Evolutionary conservation across 1,139 yeast genomes (phyloP).

Genomic region (Petasospora fabianii): DNA sequence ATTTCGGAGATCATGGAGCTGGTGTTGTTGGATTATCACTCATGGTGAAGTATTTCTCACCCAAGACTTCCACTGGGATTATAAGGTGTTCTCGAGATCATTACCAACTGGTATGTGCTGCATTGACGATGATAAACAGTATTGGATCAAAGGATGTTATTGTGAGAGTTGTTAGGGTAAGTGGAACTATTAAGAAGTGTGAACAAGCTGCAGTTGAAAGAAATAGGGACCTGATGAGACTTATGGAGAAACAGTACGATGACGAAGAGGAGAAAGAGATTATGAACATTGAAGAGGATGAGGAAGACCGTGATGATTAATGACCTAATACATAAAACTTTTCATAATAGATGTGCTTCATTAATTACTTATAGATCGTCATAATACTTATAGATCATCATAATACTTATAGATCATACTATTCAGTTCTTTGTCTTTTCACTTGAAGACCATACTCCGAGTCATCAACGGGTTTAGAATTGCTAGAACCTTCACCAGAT

Average conservation of each 20-base stretch:
- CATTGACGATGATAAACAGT: conserved; percentile 58
- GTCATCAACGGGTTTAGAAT: conserved; percentile 13
- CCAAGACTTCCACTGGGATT: conserved; percentile 80
- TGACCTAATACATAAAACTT: too few relatives aligned
- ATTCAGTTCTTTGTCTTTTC: conserved; percentile 17
- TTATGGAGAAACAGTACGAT: conserved; percentile 15
- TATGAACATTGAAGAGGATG: conserved; percentile 17
- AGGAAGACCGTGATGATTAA: conserved; percentile 16
- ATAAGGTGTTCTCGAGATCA: conserved; percentile 71
- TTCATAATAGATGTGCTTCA: too few relatives aligned
- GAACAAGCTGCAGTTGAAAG: conserved; percentile 58
- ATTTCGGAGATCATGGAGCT: conserved; percentile 77
- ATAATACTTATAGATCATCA: background rate
- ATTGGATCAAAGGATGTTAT: conserved; percentile 53
- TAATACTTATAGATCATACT: background rate
- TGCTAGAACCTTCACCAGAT: conserved; percentile 28
- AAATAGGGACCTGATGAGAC: conserved; percentile 23
- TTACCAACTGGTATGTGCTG: conserved; percentile 60
- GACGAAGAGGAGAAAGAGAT: conserved; percentile 19
- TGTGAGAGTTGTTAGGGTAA: conserved; percentile 62
- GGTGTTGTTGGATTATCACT: conserved; percentile 62
- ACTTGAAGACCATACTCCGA: conserved; percentile 26
- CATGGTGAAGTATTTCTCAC: conserved; percentile 76
- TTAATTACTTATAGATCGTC: too few relatives aligned
- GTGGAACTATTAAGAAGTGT: conserved; percentile 88